Evolutionary conservation across 768 basidiomycete species (phyloP), one percentile per base, ranked within the genome.

Genomic region (Tricholoma matsutake): DNA sequence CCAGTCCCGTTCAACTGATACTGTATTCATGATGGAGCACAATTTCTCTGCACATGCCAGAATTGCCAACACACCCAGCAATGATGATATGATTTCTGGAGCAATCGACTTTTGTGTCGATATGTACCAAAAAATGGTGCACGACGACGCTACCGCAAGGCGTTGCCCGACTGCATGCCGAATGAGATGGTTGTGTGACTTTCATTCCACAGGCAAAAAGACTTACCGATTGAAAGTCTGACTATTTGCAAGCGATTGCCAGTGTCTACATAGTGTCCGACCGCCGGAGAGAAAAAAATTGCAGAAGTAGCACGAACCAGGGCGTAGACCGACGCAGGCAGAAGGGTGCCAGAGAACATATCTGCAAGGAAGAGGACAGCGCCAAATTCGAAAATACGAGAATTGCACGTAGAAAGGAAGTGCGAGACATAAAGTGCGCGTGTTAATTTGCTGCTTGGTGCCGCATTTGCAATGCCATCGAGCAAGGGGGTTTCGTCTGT

Each of bases 381-480:
- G 14, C 67, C 72, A 49, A 72, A 73, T 59, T 73, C 70, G 56
- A 72, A 73, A 13, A 67, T 52, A 5, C 72, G 65, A 25, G 70
- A 64, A 52, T 73, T 73, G 72, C 72, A 73, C 13, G 71, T 72
- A 1, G 72, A 71, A 29, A 72, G 64, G 53, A 70, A 68, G 56
- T 72, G 71, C 6, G 71, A 72, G 34, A 68, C 31, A 43, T 69
- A 72, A 14, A 72, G 61, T 28, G 47, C 47, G 2, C 47, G 47
- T 0, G 8, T 20, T 20, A 45, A 3, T 2, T 22, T 20, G 18
- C 22, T 25, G 22, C 22, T 25, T 25, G 22, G 22, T 25, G 22
- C 7, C 20, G 43, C 6, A 6, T 3, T 22, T 39, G 37, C 14
- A 11, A 3, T 35, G 35, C 41, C 41, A 5, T 9, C 41, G n/a